Evolutionary conservation across 345 rosid species (phyloP).

Genomic region (Brassica incana): DNA sequence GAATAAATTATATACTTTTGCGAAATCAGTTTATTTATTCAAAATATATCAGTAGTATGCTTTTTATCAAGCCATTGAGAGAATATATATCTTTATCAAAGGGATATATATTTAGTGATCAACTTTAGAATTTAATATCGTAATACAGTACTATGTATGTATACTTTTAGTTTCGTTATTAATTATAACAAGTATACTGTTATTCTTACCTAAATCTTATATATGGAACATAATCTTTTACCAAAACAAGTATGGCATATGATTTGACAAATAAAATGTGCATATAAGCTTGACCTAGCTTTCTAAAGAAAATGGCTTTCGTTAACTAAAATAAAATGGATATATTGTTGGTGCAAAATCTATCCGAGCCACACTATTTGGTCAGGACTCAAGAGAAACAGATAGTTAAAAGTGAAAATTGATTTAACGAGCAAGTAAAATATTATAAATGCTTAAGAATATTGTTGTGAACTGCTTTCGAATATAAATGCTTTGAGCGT

Average conservation of each 20-base stretch:
- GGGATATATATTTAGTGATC: background rate
- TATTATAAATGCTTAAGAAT: background rate
- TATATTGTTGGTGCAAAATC: too few relatives aligned
- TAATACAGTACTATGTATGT: background rate
- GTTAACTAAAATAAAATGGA: too few relatives aligned
- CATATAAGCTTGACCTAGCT: background rate
- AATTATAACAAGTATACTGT: background rate
- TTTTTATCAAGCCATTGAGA: conserved; percentile 18
- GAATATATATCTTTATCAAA: conserved; percentile 11
- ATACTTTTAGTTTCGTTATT: background rate
- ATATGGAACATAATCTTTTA: background rate
- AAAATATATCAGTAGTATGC: background rate
- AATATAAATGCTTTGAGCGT: background rate
- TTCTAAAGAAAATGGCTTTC: background rate
- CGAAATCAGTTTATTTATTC: background rate
- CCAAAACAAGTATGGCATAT: background rate
- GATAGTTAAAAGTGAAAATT: background rate
- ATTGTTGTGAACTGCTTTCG: background rate
- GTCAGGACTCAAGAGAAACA: background rate
- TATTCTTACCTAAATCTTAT: background rate
- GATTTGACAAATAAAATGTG: background rate
- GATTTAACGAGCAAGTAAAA: background rate
- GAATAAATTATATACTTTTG: conserved; percentile 5
- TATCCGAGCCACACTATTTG: background rate
- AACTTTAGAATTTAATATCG: conserved; percentile 17